phyloP scores from a whole-genome alignment of 2,329 filamentous ascomycete species.

The Fusarium nygamai region DNA sequence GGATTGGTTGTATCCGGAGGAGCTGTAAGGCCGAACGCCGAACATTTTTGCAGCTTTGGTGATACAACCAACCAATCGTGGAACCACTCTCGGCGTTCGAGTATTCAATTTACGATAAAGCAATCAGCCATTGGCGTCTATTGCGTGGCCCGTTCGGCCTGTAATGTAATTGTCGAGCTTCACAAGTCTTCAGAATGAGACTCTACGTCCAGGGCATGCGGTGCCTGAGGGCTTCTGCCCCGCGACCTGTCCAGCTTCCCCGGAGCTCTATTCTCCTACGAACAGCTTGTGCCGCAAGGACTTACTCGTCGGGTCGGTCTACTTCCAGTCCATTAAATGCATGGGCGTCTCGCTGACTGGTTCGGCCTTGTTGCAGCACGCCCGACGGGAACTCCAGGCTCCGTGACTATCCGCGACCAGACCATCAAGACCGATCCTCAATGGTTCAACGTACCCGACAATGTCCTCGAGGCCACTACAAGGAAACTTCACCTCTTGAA shows the following conservation, averaged over 20 bases:
- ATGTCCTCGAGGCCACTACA: constrained; percentile 77
- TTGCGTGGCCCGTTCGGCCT: constrained; percentile 12
- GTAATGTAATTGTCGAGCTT: constrained; percentile 35
- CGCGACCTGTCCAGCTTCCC: constrained; percentile 36
- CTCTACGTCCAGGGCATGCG: constrained; percentile 40
- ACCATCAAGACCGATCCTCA: constrained; percentile 67
- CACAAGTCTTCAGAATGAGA: constrained; percentile 35
- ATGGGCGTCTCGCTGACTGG: constrained; percentile 34
- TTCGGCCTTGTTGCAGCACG: constrained; percentile 26
- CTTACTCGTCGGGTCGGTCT: constrained; percentile 43
- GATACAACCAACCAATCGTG: constrained; percentile 8
- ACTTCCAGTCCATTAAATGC: constrained; percentile 12
- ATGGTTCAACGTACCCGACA: constrained; percentile 86
- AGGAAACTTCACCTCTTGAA: constrained; percentile 89
- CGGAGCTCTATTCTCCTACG: constrained; percentile 37
- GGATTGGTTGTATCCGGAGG: constrained; percentile 23
- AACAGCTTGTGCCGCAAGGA: constrained; percentile 36
- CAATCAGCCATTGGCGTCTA: constrained; percentile 20
- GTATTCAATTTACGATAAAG: background rate
- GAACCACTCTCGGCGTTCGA: constrained; percentile 1
- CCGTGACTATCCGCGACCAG: constrained; percentile 69
- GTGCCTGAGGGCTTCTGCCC: constrained; percentile 42
- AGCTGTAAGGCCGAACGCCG: constrained; percentile 34
- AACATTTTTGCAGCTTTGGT: constrained; percentile 19
- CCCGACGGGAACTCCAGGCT: constrained; percentile 40